Percentiles rank a stretch among this genome's conserved stretches.
Conservation (phyloP, 495 filamentous ascomycete genomes). For the Acidiella bohemica region DNA sequence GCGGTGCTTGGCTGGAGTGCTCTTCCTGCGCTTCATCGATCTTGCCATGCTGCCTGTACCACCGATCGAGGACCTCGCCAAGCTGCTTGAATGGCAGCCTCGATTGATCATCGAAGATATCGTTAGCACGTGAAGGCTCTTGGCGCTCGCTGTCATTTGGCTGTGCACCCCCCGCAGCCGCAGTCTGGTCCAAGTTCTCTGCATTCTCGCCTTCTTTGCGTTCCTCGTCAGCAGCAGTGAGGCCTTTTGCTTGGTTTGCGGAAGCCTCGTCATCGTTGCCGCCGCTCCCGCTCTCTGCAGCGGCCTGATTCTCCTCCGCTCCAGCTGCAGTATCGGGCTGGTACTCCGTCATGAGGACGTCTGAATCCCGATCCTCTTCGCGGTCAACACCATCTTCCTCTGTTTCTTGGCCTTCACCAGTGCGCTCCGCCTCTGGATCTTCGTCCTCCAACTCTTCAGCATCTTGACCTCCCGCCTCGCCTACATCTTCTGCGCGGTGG, state of each 20-base stretch:
- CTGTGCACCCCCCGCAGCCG: background rate
- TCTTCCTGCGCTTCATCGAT: conserved; percentile 58
- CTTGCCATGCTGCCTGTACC: conserved; percentile 71
- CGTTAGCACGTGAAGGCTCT: too few relatives aligned
- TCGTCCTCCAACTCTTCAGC: conserved; percentile 33
- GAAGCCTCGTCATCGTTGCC: background rate
- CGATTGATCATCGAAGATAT: conserved; percentile 14
- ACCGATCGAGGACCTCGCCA: conserved; percentile 83
- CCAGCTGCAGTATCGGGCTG: conserved; percentile 15
- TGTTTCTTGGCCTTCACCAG: conserved; percentile 24
- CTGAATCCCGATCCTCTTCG: conserved; percentile 8
- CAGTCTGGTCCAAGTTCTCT: conserved; percentile 1
- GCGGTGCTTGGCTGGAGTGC: conserved; percentile 34
- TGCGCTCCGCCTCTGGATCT: conserved; percentile 28
- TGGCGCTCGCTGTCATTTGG: too few relatives aligned
- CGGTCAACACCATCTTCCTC: background rate
- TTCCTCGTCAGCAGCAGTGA: too few relatives aligned
- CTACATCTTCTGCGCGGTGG: conserved; percentile 45
- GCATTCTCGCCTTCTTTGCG: too few relatives aligned
- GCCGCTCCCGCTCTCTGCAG: conserved; percentile 7
- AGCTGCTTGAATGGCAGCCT: conserved; percentile 72
- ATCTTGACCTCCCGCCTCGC: conserved; percentile 31
- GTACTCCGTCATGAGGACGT: conserved; percentile 17
- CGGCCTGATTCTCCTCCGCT: conserved; percentile 11
- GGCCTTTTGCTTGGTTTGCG: background rate